A percentile compares a stretch with the other conserved stretches of the same genome.
Conservation (phyloP, 2,329 filamentous ascomycete genomes). For the Bertia moriformis region DNA sequence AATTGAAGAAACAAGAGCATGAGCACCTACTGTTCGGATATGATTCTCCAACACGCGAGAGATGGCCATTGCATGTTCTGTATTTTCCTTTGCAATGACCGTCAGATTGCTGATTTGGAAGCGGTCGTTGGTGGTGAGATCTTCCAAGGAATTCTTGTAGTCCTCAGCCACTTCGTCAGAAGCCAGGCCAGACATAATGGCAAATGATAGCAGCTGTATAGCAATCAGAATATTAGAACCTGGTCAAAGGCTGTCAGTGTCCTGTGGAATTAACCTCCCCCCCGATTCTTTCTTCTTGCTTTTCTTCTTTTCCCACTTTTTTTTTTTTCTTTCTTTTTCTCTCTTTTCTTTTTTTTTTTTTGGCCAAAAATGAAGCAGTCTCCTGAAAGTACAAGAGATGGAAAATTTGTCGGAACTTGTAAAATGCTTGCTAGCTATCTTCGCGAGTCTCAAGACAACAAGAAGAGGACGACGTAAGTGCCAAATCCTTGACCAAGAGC, state of each 20-base stretch:
- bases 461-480: background rate
- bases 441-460: background rate
- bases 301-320: background rate
- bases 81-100: conserved; percentile 93
- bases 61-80: conserved; percentile 85
- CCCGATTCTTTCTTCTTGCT: background rate
- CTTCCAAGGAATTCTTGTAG: conserved; percentile 83
- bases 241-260: too few relatives aligned
- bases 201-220: too few relatives aligned
- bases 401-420: background rate
- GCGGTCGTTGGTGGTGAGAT: conserved; percentile 77
- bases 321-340: background rate
- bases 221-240: too few relatives aligned
- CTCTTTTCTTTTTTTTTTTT: conserved; percentile 1
- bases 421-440: conserved; percentile 2
- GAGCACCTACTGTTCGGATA: conserved; percentile 72
- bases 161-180: conserved; percentile 84
- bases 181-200: background rate
- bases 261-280: too few relatives aligned
- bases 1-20: background rate
- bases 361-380: background rate
- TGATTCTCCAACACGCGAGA: conserved; percentile 81
- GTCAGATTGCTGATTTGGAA: conserved; percentile 96
- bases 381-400: background rate
- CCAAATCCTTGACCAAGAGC: background rate